Conservation (phyloP, 1,139 yeast species). For the Kazachstania sp. region DNA sequence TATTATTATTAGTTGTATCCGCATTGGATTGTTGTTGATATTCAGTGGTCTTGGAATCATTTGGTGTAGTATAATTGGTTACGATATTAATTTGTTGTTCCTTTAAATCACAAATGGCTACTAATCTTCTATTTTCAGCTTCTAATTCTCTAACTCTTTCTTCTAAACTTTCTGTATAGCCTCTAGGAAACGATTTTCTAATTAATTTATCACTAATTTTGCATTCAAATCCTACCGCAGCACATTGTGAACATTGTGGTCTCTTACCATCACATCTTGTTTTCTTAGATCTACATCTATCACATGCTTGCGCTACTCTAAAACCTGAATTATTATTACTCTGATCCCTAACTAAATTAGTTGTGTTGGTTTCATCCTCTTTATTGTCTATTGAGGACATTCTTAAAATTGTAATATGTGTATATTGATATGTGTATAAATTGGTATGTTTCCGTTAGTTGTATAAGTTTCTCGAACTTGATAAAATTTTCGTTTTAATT, state of each 20-base stretch:
- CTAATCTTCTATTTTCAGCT: slow-evolving; percentile 44
- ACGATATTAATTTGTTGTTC: slow-evolving; percentile 48
- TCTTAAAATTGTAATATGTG: too few species aligned
- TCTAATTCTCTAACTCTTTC: slow-evolving; percentile 54
- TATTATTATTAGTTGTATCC: slow-evolving; percentile 5
- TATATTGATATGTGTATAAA: too few species aligned
- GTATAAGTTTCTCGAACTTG: too few species aligned
- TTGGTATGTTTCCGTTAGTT: too few species aligned
- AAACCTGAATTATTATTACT: not conserved
- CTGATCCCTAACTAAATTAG: not conserved
- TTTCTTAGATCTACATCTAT: slow-evolving; percentile 75
- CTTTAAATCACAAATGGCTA: slow-evolving; percentile 47
- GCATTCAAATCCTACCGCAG: slow-evolving; percentile 61
- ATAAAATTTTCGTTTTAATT: too few species aligned
- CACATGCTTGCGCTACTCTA: slow-evolving; percentile 71
- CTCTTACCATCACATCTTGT: slow-evolving; percentile 33
- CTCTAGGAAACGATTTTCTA: slow-evolving; percentile 64
- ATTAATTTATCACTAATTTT: slow-evolving; percentile 64
- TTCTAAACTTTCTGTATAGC: slow-evolving; percentile 64
- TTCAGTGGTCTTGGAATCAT: not conserved
- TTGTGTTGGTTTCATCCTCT: not conserved
- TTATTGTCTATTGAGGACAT: not conserved
- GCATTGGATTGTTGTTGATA: too few species aligned
- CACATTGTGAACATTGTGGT: slow-evolving; percentile 54
- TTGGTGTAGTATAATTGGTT: slow-evolving; percentile 9